Evolutionary conservation across 768 basidiomycete genomes (phyloP).

Genomic region (Mycena leptocephala): DNA sequence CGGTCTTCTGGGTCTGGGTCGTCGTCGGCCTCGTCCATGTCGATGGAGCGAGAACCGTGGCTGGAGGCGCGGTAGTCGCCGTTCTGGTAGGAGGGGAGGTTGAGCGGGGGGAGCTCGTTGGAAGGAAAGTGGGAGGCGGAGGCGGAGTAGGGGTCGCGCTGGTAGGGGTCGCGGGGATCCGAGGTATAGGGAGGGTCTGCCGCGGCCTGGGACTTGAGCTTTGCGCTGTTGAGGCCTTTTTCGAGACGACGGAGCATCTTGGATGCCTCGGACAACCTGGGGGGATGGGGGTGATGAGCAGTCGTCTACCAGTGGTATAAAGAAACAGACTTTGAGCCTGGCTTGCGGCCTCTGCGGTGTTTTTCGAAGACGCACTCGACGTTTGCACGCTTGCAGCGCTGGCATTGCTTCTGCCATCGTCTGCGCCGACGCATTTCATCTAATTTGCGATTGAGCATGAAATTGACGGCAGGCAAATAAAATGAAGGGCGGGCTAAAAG

Average conservation of each 20-base stretch:
- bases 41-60: constrained; percentile 57
- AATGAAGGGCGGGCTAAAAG: constrained; percentile 30
- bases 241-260: constrained; percentile 92
- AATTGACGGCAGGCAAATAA: constrained; percentile 31
- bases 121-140: constrained; percentile 57
- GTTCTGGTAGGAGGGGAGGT: constrained; percentile 54
- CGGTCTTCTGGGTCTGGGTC: constrained; percentile 75
- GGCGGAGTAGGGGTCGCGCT: constrained; percentile 37
- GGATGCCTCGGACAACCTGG: constrained; percentile 88
- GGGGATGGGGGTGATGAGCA: constrained; percentile 29
- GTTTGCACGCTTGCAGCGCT: constrained; percentile 87
- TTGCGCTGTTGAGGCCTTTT: constrained; percentile 85
- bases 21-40: constrained; percentile 78
- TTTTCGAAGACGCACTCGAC: constrained; percentile 92
- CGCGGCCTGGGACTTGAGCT: constrained; percentile 74
- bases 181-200: constrained; percentile 52
- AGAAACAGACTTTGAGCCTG: constrained; percentile 84
- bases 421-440: constrained; percentile 95
- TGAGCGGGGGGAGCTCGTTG: constrained; percentile 67
- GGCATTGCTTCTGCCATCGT: constrained; percentile 88
- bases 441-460: no score
- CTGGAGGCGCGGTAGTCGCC: constrained; percentile 56
- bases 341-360: constrained; percentile 90
- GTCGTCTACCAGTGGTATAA: constrained; percentile 21
- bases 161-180: constrained; percentile 49